Evolutionary conservation across 1,284 basidiomycete species (phyloP).

Genomic region (Sparassis latifolia): DNA sequence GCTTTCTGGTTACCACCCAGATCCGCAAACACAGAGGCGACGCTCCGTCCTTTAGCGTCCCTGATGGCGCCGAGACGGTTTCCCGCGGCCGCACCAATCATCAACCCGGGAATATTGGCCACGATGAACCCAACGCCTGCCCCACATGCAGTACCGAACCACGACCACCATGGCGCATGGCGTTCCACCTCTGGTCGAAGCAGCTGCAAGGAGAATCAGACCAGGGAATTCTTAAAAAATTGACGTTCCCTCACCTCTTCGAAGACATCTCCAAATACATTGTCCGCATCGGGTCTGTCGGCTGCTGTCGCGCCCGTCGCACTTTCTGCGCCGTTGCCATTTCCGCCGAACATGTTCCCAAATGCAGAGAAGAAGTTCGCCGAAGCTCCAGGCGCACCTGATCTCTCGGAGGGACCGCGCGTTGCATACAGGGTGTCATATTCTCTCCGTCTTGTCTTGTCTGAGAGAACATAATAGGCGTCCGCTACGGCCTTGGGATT

Average conservation of each 20-base stretch:
- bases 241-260: slow-evolving; percentile 58
- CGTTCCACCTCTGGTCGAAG: slow-evolving; percentile 74
- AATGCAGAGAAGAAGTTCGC: slow-evolving; percentile 77
- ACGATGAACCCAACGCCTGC: slow-evolving; percentile 81
- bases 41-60: slow-evolving; percentile 90
- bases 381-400: slow-evolving; percentile 60
- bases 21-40: slow-evolving; percentile 84
- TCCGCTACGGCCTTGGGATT: slow-evolving; percentile 77
- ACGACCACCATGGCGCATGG: slow-evolving; percentile 68
- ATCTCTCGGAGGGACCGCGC: slow-evolving; percentile 41
- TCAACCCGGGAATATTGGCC: slow-evolving; percentile 79
- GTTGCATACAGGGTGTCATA: slow-evolving; percentile 71
- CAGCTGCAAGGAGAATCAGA: slow-evolving; percentile 36
- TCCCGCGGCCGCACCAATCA: slow-evolving; percentile 77
- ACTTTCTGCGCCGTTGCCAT: slow-evolving; percentile 23
- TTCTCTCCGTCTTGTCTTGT: slow-evolving; percentile 70
- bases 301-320: slow-evolving; percentile 26
- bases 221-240: neutral
- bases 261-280: slow-evolving; percentile 85
- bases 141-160: slow-evolving; percentile 65
- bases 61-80: slow-evolving; percentile 83
- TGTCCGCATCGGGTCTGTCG: slow-evolving; percentile 68
- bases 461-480: slow-evolving; percentile 93
- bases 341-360: slow-evolving; percentile 54
- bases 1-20: slow-evolving; percentile 81